These are phyloP conservation scores for Nakazawaea sp. DNA, from an alignment of 805 yeast genomes.

Conservation along the genomic window DNA sequence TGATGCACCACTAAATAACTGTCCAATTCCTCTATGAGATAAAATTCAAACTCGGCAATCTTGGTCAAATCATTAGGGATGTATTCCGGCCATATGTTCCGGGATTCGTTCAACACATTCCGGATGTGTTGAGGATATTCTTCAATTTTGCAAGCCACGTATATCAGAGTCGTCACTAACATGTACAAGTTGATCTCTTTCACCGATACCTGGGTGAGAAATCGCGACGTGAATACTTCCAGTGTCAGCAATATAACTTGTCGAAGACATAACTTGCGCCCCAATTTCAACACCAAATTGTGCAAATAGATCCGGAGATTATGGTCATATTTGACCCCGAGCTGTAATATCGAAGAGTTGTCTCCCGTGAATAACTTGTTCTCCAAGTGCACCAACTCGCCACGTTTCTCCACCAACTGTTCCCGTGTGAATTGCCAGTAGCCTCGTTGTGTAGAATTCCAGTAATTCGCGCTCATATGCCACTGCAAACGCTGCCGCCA, in stretches of 20 bases:
- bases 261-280: conserved; percentile 68
- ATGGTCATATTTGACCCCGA: conserved; percentile 41
- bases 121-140: conserved; percentile 94
- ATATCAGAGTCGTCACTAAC: conserved; percentile 76
- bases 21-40: conserved; percentile 81
- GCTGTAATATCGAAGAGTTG: conserved; percentile 13
- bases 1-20: conserved; percentile 67
- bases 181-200: conserved; percentile 80
- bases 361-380: conserved; percentile 11
- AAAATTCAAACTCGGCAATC: conserved; percentile 93
- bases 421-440: conserved; percentile 78
- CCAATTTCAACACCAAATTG: conserved; percentile 65
- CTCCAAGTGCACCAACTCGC: conserved; percentile 16
- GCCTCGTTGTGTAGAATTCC: conserved; percentile 77
- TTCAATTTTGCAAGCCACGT: conserved; percentile 88
- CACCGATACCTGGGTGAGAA: conserved; percentile 62
- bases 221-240: conserved; percentile 76
- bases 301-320: conserved; percentile 76
- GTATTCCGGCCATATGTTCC: conserved; percentile 91
- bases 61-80: conserved; percentile 88
- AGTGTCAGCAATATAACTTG: conserved; percentile 87
- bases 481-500: too few relatives aligned
- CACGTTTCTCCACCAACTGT: conserved; percentile 31
- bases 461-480: conserved; percentile 86
- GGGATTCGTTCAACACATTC: conserved; percentile 73